These are phyloP conservation scores for Thermothielavioides terrestris DNA, from an alignment of 495 filamentous ascomycete genomes.

Conservation along the genomic window DNA sequence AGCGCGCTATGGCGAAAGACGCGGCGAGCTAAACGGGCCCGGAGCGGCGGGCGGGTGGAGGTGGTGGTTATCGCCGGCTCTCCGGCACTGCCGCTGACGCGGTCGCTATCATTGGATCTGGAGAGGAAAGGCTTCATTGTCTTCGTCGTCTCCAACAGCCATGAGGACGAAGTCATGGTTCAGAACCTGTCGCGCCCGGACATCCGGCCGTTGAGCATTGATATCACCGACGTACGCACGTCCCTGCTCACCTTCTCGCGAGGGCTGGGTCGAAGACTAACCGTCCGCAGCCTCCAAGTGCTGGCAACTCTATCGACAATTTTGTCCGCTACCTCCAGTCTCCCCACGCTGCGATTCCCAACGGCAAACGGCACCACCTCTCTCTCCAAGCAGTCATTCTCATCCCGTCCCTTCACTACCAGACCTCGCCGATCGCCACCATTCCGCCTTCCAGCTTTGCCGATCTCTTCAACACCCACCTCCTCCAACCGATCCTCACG, in stretches of 20 bases:
- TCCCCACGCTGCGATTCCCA: conserved; percentile 61
- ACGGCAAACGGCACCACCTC: conserved; percentile 63
- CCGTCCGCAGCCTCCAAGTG: conserved; percentile 34
- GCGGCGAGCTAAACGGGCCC: conserved; percentile 64
- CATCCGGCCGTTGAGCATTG: conserved; percentile 71
- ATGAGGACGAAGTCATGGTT: conserved; percentile 75
- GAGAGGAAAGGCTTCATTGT: conserved; percentile 92
- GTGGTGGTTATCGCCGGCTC: conserved; percentile 86
- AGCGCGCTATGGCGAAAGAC: conserved; percentile 53
- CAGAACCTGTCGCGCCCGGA: conserved; percentile 66
- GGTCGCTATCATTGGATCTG: conserved; percentile 71
- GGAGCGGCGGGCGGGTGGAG: conserved; percentile 79
- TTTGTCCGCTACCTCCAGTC: conserved; percentile 61
- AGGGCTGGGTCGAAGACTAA: conserved; percentile 13
- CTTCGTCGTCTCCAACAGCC: conserved; percentile 69
- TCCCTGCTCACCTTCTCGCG: neutral
- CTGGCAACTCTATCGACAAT: conserved; percentile 52
- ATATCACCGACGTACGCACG: conserved; percentile 60
- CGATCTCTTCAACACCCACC: conserved; percentile 80
- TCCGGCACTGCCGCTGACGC: conserved; percentile 68
- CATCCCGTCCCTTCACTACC: conserved; percentile 61
- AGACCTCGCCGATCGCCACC: conserved; percentile 69
- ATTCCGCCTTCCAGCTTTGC: conserved; percentile 74
- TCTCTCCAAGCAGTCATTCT: conserved; percentile 69
- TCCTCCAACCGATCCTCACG: conserved; percentile 85